A percentile compares a stretch with the other conserved stretches of the same genome.
phyloP scores from a whole-genome alignment of 768 basidiomycete species.

The Rhizopogon vinicolor region DNA sequence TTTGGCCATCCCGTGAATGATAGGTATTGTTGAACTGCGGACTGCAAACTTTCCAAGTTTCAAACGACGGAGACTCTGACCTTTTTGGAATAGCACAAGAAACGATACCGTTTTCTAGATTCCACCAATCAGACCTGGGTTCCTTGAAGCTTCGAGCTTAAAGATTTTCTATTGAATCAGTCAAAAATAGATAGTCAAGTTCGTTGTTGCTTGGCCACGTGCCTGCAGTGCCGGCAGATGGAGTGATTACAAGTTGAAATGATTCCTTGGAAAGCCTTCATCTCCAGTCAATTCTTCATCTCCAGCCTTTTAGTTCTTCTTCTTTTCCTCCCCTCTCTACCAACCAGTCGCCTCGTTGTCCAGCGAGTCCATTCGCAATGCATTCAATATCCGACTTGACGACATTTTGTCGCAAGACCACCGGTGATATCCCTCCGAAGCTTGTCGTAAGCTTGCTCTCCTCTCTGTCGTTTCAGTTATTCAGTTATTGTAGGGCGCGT shows the following conservation, averaged over 20 bases:
- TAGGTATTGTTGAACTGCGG: too few relatives aligned
- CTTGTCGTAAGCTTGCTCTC: slow-evolving; percentile 54
- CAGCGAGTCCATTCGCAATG: slow-evolving; percentile 26
- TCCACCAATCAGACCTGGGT: too few relatives aligned
- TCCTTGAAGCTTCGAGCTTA: too few relatives aligned
- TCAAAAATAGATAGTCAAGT: too few relatives aligned
- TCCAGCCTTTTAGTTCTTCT: slow-evolving; percentile 9
- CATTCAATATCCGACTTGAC: slow-evolving; percentile 90
- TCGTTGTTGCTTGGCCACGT: not conserved
- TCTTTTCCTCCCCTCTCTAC: slow-evolving; percentile 4
- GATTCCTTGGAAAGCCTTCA: not conserved
- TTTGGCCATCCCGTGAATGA: too few relatives aligned
- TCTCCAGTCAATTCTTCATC: not conserved
- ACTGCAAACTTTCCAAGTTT: too few relatives aligned
- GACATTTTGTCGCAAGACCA: slow-evolving; percentile 77
- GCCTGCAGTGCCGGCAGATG: slow-evolving; percentile 21
- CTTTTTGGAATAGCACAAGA: too few relatives aligned
- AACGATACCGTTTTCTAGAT: too few relatives aligned
- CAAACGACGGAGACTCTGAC: too few relatives aligned
- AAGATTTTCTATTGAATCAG: too few relatives aligned
- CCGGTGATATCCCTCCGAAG: slow-evolving; percentile 83
- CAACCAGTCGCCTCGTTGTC: not conserved
- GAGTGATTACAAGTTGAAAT: slow-evolving; percentile 4
- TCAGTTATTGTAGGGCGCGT: slow-evolving; percentile 63
- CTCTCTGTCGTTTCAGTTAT: not conserved